phyloP scores from a whole-genome alignment of 768 basidiomycete species.

The Tremella yokohamensis region DNA sequence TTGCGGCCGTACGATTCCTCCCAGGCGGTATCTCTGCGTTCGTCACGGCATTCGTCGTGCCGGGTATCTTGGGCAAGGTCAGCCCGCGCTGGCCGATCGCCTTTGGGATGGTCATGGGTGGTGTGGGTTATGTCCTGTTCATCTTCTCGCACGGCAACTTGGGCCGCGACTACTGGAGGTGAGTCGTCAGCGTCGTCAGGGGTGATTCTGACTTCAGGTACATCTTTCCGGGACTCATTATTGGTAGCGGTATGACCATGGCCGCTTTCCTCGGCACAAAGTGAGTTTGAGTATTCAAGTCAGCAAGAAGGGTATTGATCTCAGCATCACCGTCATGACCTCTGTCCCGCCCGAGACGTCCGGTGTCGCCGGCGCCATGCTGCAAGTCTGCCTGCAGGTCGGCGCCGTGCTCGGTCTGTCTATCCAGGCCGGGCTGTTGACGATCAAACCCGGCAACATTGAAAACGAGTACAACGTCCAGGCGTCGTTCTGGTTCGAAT shows the following conservation, averaged over 20 bases:
- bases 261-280: not conserved
- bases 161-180: constrained; percentile 12
- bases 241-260: too few relatives aligned
- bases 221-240: too few relatives aligned
- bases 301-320: constrained; percentile 8
- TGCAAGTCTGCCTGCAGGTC: constrained; percentile 16
- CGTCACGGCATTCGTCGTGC: not conserved
- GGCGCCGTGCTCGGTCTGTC: constrained; percentile 58
- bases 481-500: constrained; percentile 27
- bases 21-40: constrained; percentile 35
- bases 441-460: constrained; percentile 20
- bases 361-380: not conserved
- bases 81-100: constrained; percentile 2
- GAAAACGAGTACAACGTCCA: constrained; percentile 28
- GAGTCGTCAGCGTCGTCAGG: not conserved
- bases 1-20: constrained; percentile 40
- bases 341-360: constrained; percentile 18
- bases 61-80: not conserved
- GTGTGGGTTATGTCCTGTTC: not conserved
- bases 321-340: constrained; percentile 14
- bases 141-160: constrained; percentile 5
- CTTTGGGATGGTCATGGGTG: not conserved
- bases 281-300: not conserved
- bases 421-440: constrained; percentile 35
- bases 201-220: too few relatives aligned